These are phyloP conservation scores for Lachnum nothofagi DNA, from an alignment of 2,329 filamentous ascomycete genomes.

Conservation along the genomic window DNA sequence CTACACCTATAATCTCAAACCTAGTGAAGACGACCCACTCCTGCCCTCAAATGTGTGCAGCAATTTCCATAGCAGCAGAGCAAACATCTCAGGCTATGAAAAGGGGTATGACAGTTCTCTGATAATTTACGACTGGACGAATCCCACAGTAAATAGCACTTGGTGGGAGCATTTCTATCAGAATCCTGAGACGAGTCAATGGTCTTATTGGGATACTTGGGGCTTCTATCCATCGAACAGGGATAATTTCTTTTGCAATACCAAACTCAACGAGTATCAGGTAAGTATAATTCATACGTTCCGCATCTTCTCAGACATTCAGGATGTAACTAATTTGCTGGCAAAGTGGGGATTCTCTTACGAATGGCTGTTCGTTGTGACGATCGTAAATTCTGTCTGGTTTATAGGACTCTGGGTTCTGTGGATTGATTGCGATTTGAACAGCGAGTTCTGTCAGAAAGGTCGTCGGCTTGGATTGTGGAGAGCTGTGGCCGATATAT, in stretches of 20 bases:
- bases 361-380: slow-evolving; percentile 12
- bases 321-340: not conserved
- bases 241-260: slow-evolving; percentile 6
- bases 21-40: too few species aligned
- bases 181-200: not conserved
- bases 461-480: slow-evolving; percentile 11
- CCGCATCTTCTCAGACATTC: not conserved
- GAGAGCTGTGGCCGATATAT: slow-evolving; percentile 15
- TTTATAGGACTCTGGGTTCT: slow-evolving; percentile 13
- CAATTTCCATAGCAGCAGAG: not conserved
- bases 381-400: slow-evolving; percentile 7
- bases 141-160: slow-evolving; percentile 3
- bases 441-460: slow-evolving; percentile 17
- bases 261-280: slow-evolving; percentile 5
- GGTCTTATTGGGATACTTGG: slow-evolving; percentile 7
- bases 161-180: slow-evolving; percentile 9
- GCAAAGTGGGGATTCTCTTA: slow-evolving; percentile 16
- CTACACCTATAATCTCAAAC: too few species aligned
- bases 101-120: not conserved
- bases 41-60: not conserved
- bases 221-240: slow-evolving; percentile 6
- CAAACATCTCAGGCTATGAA: not conserved
- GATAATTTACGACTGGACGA: slow-evolving; percentile 5
- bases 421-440: slow-evolving; percentile 14
- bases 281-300: not conserved